Percentiles rank a stretch among this genome's conserved stretches.
Evolutionary conservation across 176 grass and related monocot genomes (phyloP).

Genomic region (Carex littledalei): DNA sequence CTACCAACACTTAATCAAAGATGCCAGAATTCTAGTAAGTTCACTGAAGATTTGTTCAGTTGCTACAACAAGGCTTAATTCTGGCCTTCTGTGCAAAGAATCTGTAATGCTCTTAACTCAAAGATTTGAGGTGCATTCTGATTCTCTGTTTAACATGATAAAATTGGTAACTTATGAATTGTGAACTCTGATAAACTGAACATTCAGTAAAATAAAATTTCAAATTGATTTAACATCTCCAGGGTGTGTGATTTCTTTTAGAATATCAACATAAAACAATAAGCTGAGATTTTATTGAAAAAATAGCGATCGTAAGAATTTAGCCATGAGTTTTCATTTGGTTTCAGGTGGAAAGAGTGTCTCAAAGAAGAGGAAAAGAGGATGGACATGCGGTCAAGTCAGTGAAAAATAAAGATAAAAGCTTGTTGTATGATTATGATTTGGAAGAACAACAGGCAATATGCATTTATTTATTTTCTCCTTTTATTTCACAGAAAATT

Average conservation of each 20-base stretch:
- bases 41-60: not conserved
- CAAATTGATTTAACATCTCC: not conserved
- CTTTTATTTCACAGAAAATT: not conserved
- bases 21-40: not conserved
- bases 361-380: slow-evolving; percentile 20
- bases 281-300: not conserved
- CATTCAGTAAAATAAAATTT: not conserved
- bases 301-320: not conserved
- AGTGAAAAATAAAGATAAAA: slow-evolving; percentile 16
- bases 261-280: not conserved
- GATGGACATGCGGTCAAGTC: slow-evolving; percentile 7
- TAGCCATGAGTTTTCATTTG: not conserved
- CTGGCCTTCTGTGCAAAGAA: not conserved
- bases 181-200: not conserved
- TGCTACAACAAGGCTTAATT: not conserved
- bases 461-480: not conserved
- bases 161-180: not conserved
- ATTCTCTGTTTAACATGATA: not conserved
- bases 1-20: not conserved
- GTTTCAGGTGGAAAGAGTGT: slow-evolving; percentile 18
- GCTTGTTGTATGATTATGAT: slow-evolving; percentile 17
- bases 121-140: not conserved
- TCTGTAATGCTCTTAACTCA: not conserved
- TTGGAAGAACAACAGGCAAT: slow-evolving; percentile 11
- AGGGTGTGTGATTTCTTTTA: not conserved